These are phyloP conservation scores for Cenchrus purpureus DNA, from an alignment of 176 grass and related monocot genomes.

Conservation along the genomic window DNA sequence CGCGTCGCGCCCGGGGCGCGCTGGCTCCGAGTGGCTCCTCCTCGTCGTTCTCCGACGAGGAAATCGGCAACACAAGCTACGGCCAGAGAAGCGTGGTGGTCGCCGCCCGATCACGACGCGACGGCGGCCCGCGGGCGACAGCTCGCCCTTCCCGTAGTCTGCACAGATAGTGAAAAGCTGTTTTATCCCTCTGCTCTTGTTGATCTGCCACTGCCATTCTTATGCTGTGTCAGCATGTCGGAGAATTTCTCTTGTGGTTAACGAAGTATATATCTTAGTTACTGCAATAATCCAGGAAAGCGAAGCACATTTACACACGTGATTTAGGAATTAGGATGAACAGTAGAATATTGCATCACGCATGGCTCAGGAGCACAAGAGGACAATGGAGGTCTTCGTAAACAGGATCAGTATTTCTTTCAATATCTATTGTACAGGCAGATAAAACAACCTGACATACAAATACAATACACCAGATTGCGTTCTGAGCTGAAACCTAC, in stretches of 20 bases:
- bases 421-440: slow-evolving; percentile 69
- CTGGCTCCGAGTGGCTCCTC: slow-evolving; percentile 13
- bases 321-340: background rate
- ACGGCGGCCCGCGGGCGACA: background rate
- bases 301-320: background rate
- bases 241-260: background rate
- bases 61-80: background rate
- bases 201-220: background rate
- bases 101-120: too few species aligned
- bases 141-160: background rate
- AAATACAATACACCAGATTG: slow-evolving; percentile 51
- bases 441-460: slow-evolving; percentile 56
- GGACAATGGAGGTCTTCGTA: background rate
- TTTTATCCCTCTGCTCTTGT: background rate
- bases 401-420: background rate
- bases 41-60: slow-evolving; percentile 17
- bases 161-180: background rate
- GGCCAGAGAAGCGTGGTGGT: background rate
- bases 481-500: slow-evolving; percentile 54
- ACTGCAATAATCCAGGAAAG: background rate
- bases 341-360: background rate
- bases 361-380: background rate
- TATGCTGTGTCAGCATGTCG: background rate
- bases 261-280: background rate
- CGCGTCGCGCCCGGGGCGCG: background rate